These are phyloP conservation scores for Monilinia polystroma DNA, from an alignment of 2,329 filamentous ascomycete species.

Conservation along the genomic window DNA sequence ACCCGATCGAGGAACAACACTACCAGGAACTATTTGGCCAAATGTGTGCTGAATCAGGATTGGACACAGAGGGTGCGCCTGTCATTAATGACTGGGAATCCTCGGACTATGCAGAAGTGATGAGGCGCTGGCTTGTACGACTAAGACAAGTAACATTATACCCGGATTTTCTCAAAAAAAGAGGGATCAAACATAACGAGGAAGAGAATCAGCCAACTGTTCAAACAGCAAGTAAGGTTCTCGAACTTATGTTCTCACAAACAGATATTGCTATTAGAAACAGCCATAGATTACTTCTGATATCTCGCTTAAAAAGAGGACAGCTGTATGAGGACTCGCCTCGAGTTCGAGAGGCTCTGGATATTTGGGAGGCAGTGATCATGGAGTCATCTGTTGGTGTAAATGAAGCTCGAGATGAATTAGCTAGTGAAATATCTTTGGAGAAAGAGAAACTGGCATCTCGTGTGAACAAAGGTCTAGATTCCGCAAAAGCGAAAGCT, in stretches of 20 bases:
- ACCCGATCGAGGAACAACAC: slow-evolving; percentile 84
- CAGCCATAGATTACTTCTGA: slow-evolving; percentile 67
- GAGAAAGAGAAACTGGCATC: background rate
- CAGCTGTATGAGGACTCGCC: slow-evolving; percentile 78
- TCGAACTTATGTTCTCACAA: slow-evolving; percentile 89
- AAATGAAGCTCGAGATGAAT: slow-evolving; percentile 60
- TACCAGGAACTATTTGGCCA: slow-evolving; percentile 74
- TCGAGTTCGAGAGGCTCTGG: slow-evolving; percentile 64
- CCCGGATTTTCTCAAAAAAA: slow-evolving; percentile 72
- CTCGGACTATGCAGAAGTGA: slow-evolving; percentile 60
- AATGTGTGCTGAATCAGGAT: slow-evolving; percentile 68
- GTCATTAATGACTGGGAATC: slow-evolving; percentile 62
- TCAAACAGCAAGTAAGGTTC: slow-evolving; percentile 79
- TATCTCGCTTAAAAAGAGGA: slow-evolving; percentile 64
- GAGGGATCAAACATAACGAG: slow-evolving; percentile 54
- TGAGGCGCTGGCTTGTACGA: slow-evolving; percentile 75
- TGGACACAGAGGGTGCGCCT: slow-evolving; percentile 55
- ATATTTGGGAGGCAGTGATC: slow-evolving; percentile 64
- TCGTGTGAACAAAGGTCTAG: background rate
- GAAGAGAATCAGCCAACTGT: slow-evolving; percentile 60
- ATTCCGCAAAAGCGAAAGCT: background rate
- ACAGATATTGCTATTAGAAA: slow-evolving; percentile 65
- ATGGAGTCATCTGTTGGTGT: slow-evolving; percentile 54
- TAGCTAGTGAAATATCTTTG: slow-evolving; percentile 49
- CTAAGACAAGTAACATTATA: slow-evolving; percentile 83